These are phyloP conservation scores for Xenosphaeropsis pyriputrescens DNA, from an alignment of 2,329 filamentous ascomycete species.

Conservation along the genomic window DNA sequence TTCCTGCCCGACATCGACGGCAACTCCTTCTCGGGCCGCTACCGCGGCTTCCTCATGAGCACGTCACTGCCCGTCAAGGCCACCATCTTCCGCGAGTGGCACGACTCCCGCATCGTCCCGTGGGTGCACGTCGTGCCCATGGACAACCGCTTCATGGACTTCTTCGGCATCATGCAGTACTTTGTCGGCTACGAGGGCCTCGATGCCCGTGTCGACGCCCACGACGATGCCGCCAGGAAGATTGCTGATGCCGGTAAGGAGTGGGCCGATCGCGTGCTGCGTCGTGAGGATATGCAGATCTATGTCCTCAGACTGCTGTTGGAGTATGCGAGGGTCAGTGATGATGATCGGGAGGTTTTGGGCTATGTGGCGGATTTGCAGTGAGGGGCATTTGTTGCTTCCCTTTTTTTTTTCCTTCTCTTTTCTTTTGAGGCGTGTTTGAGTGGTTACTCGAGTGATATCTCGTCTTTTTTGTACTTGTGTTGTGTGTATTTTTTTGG, in stretches of 20 bases:
- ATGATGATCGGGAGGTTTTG: constrained; percentile 19
- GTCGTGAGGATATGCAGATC: constrained; percentile 53
- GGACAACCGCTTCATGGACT: constrained; percentile 59
- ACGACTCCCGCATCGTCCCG: constrained; percentile 56
- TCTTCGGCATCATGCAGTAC: constrained; percentile 62
- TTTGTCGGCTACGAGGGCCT: constrained; percentile 48
- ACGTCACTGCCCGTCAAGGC: constrained; percentile 63
- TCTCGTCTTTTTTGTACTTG: no score
- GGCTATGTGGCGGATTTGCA: constrained; percentile 16
- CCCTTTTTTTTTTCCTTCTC: no score
- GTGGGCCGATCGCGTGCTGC: constrained; percentile 59
- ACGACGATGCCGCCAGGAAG: constrained; percentile 40
- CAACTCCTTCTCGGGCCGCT: constrained; percentile 55
- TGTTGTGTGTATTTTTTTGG: no score
- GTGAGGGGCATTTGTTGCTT: no score
- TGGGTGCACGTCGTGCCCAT: constrained; percentile 79
- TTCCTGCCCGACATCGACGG: constrained; percentile 69
- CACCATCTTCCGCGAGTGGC: constrained; percentile 70
- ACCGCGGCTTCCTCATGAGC: constrained; percentile 53
- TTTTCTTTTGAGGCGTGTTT: no score
- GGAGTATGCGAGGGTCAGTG: constrained; percentile 34
- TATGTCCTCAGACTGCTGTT: constrained; percentile 51
- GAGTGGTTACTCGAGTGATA: no score
- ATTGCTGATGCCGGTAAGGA: constrained; percentile 53
- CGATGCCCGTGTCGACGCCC: constrained; percentile 12